phyloP scores from a whole-genome alignment of 2,329 filamentous ascomycete genomes.

The Bretziella fagacearum region DNA sequence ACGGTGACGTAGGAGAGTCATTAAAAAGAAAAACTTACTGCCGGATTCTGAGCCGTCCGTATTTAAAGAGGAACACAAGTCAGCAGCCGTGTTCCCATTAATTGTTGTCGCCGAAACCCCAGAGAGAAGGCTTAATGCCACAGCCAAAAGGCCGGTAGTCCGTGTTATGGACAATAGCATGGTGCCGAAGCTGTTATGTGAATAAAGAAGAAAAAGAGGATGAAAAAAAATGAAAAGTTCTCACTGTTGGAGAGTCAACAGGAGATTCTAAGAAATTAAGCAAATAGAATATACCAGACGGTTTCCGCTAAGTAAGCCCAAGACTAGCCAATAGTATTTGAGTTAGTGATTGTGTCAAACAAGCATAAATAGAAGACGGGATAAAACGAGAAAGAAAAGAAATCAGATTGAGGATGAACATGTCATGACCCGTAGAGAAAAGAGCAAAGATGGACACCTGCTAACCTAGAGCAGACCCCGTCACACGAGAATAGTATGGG shows the following conservation, averaged over 20 bases:
- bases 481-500: too few species aligned
- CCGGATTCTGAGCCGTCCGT: conserved; percentile 27
- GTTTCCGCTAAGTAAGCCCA: neutral
- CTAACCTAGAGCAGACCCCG: neutral
- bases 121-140: neutral
- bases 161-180: conserved; percentile 2
- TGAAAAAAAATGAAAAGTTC: neutral
- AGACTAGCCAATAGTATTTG: neutral
- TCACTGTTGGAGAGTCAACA: neutral
- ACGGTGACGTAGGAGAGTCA: neutral
- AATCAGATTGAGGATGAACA: too few species aligned
- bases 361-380: neutral
- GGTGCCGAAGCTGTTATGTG: neutral
- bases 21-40: conserved; percentile 25
- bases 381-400: neutral
- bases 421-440: too few species aligned
- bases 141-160: conserved; percentile 1
- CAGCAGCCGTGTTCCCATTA: conserved; percentile 14
- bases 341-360: neutral
- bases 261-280: neutral
- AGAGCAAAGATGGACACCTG: neutral
- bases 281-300: neutral
- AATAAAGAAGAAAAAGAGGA: neutral
- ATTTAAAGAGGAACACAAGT: conserved; percentile 18
- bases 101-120: neutral